phyloP scores from a whole-genome alignment of 2,329 filamentous ascomycete genomes.

The Cladophialophora exuberans region DNA sequence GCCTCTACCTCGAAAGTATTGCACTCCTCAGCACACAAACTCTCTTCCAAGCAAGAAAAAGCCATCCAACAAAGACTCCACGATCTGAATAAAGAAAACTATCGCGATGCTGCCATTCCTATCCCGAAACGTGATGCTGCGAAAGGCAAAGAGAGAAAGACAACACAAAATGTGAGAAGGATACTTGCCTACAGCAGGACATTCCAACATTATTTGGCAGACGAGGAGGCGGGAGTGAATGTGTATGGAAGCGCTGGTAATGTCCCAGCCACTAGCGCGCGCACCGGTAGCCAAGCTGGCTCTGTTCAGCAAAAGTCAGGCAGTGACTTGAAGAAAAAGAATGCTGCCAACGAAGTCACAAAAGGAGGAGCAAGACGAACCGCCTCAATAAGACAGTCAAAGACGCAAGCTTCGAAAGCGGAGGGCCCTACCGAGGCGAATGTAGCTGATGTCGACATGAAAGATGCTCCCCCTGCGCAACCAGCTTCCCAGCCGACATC shows the following conservation, averaged over 20 bases:
- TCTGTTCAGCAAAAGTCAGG: slow-evolving; percentile 12
- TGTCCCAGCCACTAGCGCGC: slow-evolving; percentile 16
- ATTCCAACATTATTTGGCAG: slow-evolving; percentile 55
- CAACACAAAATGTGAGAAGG: slow-evolving; percentile 50
- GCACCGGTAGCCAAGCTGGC: slow-evolving; percentile 20
- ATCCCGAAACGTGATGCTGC: slow-evolving; percentile 61
- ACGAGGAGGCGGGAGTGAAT: slow-evolving; percentile 50
- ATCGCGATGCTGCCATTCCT: slow-evolving; percentile 59
- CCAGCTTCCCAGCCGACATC: slow-evolving; percentile 7
- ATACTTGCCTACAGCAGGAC: slow-evolving; percentile 54
- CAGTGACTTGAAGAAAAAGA: slow-evolving; percentile 32
- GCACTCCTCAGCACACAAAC: slow-evolving; percentile 57
- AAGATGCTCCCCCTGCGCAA: slow-evolving; percentile 9
- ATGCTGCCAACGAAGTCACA: slow-evolving; percentile 33
- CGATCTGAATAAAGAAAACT: slow-evolving; percentile 79
- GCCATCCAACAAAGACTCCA: slow-evolving; percentile 81
- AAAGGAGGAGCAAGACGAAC: slow-evolving; percentile 15
- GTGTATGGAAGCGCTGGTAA: slow-evolving; percentile 24
- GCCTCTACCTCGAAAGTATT: too few species aligned
- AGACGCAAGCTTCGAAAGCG: slow-evolving; percentile 13
- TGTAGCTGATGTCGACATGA: slow-evolving; percentile 22
- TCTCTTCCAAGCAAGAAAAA: slow-evolving; percentile 79
- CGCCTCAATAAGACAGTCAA: slow-evolving; percentile 14
- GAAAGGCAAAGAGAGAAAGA: slow-evolving; percentile 49
- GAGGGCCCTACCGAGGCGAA: slow-evolving; percentile 2